Evolutionary conservation across 495 filamentous ascomycete genomes (phyloP).

Genomic region (Thermothielavioides terrestris): DNA sequence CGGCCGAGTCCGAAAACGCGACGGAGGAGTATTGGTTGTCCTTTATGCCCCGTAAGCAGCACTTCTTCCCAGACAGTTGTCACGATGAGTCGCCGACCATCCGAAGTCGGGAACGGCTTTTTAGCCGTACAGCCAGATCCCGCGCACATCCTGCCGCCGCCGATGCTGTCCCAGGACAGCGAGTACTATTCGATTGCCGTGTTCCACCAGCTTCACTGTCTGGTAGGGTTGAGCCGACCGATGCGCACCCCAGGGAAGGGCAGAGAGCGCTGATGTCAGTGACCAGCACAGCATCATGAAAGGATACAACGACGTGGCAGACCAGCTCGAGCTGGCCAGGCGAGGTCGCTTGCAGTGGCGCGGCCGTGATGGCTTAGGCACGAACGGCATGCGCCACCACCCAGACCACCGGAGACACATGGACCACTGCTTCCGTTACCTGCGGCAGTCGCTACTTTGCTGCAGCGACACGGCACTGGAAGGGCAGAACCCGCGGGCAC

Average conservation of each 20-base stretch:
- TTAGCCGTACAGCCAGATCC: background rate
- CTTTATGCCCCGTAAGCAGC: background rate
- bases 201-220: slow-evolving; percentile 8
- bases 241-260: no score
- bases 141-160: background rate
- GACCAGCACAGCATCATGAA: slow-evolving; percentile 4
- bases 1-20: slow-evolving; percentile 2
- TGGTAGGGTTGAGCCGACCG: background rate
- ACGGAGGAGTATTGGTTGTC: background rate
- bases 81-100: background rate
- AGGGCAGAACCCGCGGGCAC: background rate
- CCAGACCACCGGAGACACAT: background rate
- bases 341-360: background rate
- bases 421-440: slow-evolving; percentile 12
- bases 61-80: background rate
- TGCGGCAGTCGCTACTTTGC: slow-evolving; percentile 1
- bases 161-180: background rate
- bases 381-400: no score
- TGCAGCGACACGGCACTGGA: slow-evolving; percentile 8
- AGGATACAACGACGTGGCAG: slow-evolving; percentile 2
- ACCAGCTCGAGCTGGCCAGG: background rate
- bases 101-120: background rate
- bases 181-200: slow-evolving; percentile 5
- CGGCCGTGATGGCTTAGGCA: background rate
- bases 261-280: background rate